These are phyloP conservation scores for Tripterygium wilfordii DNA, from an alignment of 177 flowering plant species.

Conservation along the genomic window DNA sequence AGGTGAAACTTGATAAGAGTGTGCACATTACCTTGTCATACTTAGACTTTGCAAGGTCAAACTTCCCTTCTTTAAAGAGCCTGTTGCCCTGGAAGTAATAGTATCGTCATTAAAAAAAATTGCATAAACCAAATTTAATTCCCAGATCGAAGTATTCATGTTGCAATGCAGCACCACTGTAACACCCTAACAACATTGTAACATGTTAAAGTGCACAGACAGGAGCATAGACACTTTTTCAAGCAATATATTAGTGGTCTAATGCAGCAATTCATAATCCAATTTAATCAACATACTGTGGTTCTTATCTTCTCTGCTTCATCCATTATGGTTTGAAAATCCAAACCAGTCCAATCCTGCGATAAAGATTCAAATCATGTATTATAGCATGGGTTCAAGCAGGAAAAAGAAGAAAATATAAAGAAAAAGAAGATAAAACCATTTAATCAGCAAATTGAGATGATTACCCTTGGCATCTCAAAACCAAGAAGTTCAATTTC, in stretches of 20 bases:
- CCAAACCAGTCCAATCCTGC: conserved; percentile 97
- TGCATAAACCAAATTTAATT: neutral
- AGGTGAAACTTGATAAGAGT: neutral
- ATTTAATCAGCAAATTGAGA: neutral
- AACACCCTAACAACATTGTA: no score
- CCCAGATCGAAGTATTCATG: neutral
- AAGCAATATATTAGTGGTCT: no score
- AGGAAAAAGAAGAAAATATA: neutral
- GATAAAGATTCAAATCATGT: conserved; percentile 9
- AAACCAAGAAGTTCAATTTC: conserved; percentile 96
- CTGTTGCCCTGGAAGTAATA: conserved; percentile 98
- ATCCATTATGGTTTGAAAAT: conserved; percentile 75
- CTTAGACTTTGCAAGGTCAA: conserved; percentile 93
- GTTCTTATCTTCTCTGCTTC: conserved; percentile 87
- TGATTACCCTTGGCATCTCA: conserved; percentile 82
- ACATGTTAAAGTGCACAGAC: no score
- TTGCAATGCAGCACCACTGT: neutral
- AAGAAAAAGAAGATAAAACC: neutral
- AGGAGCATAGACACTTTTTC: no score
- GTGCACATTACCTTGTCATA: conserved; percentile 73
- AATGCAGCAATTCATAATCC: no score
- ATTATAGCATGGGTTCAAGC: neutral
- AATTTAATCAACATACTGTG: conserved; percentile 77
- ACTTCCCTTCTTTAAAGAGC: conserved; percentile 94
- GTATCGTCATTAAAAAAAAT: neutral